Evolutionary conservation across 78 protist species (phyloP).

Genomic region (Dictyostelium firmibasis): DNA sequence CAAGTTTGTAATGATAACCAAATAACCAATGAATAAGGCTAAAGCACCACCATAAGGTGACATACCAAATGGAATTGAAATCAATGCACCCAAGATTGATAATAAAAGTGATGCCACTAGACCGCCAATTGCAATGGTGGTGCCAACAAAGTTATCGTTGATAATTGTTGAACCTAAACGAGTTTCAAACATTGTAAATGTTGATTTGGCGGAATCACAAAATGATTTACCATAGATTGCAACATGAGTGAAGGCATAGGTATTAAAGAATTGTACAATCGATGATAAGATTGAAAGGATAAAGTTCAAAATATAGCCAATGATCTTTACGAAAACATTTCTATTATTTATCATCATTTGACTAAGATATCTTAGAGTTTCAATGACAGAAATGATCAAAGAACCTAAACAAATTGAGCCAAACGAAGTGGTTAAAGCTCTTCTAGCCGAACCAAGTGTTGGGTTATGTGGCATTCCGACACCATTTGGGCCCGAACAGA

Average conservation of each 20-base stretch:
- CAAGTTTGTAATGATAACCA: constrained; percentile 14
- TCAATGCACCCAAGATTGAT: constrained; percentile 38
- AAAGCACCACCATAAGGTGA: not conserved
- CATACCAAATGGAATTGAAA: not conserved
- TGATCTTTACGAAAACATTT: not conserved
- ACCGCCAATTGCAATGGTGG: constrained; percentile 1
- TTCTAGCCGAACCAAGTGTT: constrained; percentile 26
- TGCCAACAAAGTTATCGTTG: constrained; percentile 72
- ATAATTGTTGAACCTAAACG: constrained; percentile 63
- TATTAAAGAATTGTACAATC: constrained; percentile 77
- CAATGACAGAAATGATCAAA: constrained; percentile 71
- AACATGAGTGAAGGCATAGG: constrained; percentile 82
- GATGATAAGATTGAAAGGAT: constrained; percentile 40
- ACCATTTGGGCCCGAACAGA: constrained; percentile 19
- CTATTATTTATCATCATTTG: not conserved
- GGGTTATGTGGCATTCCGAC: constrained; percentile 57
- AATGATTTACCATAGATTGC: constrained; percentile 91
- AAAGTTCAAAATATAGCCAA: constrained; percentile 23
- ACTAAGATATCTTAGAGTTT: constrained; percentile 64
- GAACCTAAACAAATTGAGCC: constrained; percentile 90
- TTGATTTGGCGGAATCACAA: constrained; percentile 71
- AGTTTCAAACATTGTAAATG: constrained; percentile 68
- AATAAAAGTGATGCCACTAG: constrained; percentile 13
- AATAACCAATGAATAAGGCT: not conserved
- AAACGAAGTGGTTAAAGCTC: constrained; percentile 82